Conservation (phyloP, 176 grass and related monocot genomes). For the Lolium rigidum region DNA sequence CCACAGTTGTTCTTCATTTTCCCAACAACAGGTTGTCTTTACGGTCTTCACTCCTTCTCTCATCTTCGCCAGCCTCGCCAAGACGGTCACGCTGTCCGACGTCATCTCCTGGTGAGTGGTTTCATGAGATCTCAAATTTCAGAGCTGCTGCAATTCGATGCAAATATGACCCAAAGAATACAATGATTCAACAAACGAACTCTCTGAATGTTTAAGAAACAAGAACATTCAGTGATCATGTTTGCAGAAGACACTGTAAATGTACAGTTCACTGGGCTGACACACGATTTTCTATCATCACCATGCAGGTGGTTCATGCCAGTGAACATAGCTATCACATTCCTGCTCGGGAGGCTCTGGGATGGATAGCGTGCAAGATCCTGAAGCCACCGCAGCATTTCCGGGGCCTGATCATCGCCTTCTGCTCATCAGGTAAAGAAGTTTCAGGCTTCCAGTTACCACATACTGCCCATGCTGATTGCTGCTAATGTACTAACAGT, state of each 20-base stretch:
- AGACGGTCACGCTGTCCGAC: conserved; percentile 72
- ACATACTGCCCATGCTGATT: not conserved
- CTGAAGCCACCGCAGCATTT: conserved; percentile 69
- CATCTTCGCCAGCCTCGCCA: conserved; percentile 78
- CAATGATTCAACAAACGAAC: not conserved
- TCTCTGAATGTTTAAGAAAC: conserved; percentile 19
- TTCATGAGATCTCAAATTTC: not conserved
- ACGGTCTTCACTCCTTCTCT: conserved; percentile 80
- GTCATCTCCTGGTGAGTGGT: conserved; percentile 81
- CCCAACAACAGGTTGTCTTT: conserved; percentile 66
- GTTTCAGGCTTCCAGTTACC: not conserved
- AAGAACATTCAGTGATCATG: not conserved
- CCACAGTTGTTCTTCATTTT: not conserved
- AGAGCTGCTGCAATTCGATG: not conserved
- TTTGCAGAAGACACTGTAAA: conserved; percentile 28
- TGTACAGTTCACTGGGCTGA: too few species aligned
- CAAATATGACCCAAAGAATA: not conserved
- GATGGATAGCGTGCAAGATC: conserved; percentile 73
- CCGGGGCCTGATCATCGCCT: conserved; percentile 64
- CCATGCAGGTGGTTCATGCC: conserved; percentile 97
- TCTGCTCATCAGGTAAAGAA: conserved; percentile 67
- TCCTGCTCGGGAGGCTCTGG: conserved; percentile 66
- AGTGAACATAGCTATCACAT: conserved; percentile 80
- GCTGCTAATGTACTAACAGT: not conserved
- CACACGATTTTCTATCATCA: not conserved